phyloP scores from a whole-genome alignment of 768 basidiomycete species.

The Podaxis mareebaensis region DNA sequence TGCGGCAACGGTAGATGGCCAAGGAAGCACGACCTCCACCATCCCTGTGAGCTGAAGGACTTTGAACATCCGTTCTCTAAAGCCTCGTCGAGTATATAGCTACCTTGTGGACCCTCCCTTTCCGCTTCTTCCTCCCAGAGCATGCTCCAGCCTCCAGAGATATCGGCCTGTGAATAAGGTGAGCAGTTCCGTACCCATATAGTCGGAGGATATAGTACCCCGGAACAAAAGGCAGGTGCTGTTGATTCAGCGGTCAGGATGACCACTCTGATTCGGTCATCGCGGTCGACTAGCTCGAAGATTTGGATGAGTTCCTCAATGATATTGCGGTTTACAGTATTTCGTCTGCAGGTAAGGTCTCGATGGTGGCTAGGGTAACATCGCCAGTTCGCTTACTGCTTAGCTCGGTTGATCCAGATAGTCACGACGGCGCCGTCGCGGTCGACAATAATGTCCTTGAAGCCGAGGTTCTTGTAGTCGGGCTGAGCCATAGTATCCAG shows the following conservation, averaged over 20 bases:
- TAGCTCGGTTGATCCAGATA: slow-evolving; percentile 47
- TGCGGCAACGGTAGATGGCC: slow-evolving; percentile 52
- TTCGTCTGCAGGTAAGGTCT: slow-evolving; percentile 35
- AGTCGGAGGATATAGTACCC: slow-evolving; percentile 34
- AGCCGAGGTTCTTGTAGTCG: slow-evolving; percentile 37
- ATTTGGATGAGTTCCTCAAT: slow-evolving; percentile 40
- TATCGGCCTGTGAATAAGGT: slow-evolving; percentile 42
- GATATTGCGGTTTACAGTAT: slow-evolving; percentile 38
- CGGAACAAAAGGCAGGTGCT: slow-evolving; percentile 55
- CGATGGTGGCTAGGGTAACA: neutral
- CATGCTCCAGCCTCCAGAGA: slow-evolving; percentile 46
- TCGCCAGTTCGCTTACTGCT: slow-evolving; percentile 33
- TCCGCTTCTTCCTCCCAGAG: slow-evolving; percentile 41
- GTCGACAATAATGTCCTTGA: slow-evolving; percentile 42
- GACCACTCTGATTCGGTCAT: slow-evolving; percentile 53
- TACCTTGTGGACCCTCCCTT: slow-evolving; percentile 49
- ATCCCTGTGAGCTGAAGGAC: slow-evolving; percentile 46
- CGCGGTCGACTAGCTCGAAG: slow-evolving; percentile 48
- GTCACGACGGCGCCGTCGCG: slow-evolving; percentile 46
- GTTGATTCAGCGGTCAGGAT: slow-evolving; percentile 52
- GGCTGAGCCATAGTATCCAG: slow-evolving; percentile 28
- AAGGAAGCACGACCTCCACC: slow-evolving; percentile 47
- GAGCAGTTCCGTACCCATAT: neutral
- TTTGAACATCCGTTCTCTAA: neutral
- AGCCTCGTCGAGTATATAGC: slow-evolving; percentile 13